Conservation (phyloP, 2,329 filamentous ascomycete genomes). For the Blastomyces parvus region DNA sequence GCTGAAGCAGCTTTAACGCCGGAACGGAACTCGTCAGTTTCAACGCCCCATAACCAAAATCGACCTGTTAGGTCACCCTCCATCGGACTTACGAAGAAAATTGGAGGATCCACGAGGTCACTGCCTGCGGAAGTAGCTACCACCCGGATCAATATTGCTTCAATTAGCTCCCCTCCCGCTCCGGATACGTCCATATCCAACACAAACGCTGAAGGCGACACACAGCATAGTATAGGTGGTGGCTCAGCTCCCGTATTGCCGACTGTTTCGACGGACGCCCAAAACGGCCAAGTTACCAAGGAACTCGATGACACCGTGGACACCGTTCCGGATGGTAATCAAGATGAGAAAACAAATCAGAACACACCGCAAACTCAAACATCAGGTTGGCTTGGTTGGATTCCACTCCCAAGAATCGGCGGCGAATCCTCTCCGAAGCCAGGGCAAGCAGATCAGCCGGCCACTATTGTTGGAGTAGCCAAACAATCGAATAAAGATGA, state of each 20-base stretch:
- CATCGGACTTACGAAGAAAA: conserved; percentile 30
- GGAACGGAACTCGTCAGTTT: conserved; percentile 26
- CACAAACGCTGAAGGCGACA: conserved; percentile 13
- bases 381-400: conserved; percentile 16
- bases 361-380: conserved; percentile 14
- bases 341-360: conserved; percentile 17
- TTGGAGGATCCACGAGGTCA: conserved; percentile 34
- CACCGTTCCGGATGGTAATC: not conserved
- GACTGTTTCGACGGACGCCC: not conserved
- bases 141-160: conserved; percentile 38
- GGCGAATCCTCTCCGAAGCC: conserved; percentile 15
- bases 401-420: conserved; percentile 13
- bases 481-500: not conserved
- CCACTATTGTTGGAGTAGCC: not conserved
- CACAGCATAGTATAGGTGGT: conserved; percentile 10
- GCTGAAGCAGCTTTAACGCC: conserved; percentile 32
- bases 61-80: conserved; percentile 30
- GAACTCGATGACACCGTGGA: not conserved
- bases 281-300: not conserved
- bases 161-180: conserved; percentile 30
- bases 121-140: conserved; percentile 38
- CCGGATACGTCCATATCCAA: conserved; percentile 19
- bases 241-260: not conserved
- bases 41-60: conserved; percentile 18
- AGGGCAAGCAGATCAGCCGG: conserved; percentile 9